Conservation (phyloP, 371 early-diverging fungal species). For the Syncephalis fuscata region DNA sequence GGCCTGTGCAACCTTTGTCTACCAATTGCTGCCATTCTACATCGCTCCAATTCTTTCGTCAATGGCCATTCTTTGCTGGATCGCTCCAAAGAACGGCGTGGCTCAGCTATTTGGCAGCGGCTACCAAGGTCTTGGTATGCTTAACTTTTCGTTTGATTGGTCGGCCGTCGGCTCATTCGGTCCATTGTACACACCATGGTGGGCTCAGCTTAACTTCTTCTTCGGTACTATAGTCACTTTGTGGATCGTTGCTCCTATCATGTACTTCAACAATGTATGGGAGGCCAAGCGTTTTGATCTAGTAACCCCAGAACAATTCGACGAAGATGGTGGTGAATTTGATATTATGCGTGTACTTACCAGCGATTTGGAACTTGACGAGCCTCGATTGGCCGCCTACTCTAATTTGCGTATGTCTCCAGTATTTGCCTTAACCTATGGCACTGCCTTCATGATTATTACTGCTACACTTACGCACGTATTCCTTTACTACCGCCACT, state of each 20-base stretch:
- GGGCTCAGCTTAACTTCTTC: slow-evolving; percentile 13
- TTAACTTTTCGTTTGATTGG: slow-evolving; percentile 18
- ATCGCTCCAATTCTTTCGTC: slow-evolving; percentile 31
- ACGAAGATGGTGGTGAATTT: slow-evolving; percentile 21
- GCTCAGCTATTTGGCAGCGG: slow-evolving; percentile 35
- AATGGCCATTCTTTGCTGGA: slow-evolving; percentile 19
- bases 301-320: slow-evolving; percentile 36
- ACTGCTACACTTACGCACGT: slow-evolving; percentile 34
- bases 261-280: slow-evolving; percentile 43
- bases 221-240: slow-evolving; percentile 39
- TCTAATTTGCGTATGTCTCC: slow-evolving; percentile 46
- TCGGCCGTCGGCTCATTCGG: slow-evolving; percentile 14
- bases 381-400: slow-evolving; percentile 33
- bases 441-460: slow-evolving; percentile 13
- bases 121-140: slow-evolving; percentile 16
- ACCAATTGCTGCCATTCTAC: slow-evolving; percentile 36
- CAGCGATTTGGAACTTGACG: slow-evolving; percentile 31
- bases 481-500: slow-evolving; percentile 22
- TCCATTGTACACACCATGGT: slow-evolving; percentile 20
- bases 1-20: slow-evolving; percentile 21
- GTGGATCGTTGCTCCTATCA: slow-evolving; percentile 43
- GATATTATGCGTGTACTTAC: slow-evolving; percentile 29
- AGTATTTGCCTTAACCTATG: slow-evolving; percentile 28
- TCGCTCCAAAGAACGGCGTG: slow-evolving; percentile 25
- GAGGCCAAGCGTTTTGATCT: slow-evolving; percentile 19